Percentiles rank a stretch among this genome's conserved stretches.
These are phyloP conservation scores for Mucor piriformis DNA, from an alignment of 371 early-diverging fungal species.

Conservation along the genomic window DNA sequence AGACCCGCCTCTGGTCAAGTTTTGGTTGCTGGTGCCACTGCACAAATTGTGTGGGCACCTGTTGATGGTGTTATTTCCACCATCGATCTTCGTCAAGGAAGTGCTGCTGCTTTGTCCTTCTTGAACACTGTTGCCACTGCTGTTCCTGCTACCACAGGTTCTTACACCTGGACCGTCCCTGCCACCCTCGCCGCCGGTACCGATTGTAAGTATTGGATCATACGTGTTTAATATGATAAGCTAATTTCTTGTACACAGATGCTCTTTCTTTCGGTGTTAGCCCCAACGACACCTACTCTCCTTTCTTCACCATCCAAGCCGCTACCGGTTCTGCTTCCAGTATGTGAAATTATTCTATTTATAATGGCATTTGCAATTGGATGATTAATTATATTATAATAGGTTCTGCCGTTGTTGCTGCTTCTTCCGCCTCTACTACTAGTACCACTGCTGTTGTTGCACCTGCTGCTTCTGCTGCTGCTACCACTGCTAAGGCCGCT, in stretches of 20 bases:
- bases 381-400: background rate
- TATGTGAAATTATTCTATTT: constrained; percentile 6
- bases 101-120: constrained; percentile 11
- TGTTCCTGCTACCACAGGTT: constrained; percentile 32
- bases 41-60: constrained; percentile 41
- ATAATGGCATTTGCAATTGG: background rate
- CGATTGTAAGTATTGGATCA: constrained; percentile 41
- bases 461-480: constrained; percentile 3
- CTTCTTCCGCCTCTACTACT: no score
- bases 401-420: constrained; percentile 7
- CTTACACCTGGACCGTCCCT: constrained; percentile 46
- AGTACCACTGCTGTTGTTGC: constrained; percentile 9
- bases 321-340: constrained; percentile 18
- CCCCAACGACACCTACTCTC: constrained; percentile 27
- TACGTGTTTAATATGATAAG: background rate
- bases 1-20: constrained; percentile 37
- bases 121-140: constrained; percentile 28
- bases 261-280: constrained; percentile 17
- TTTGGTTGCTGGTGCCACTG: constrained; percentile 38
- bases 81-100: constrained; percentile 41
- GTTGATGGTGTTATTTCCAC: constrained; percentile 35
- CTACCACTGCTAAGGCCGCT: constrained; percentile 2
- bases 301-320: constrained; percentile 45
- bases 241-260: background rate
- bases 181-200: constrained; percentile 33